Evolutionary conservation across 805 yeast species (phyloP).

Genomic region (Suhomyces vadensis): DNA sequence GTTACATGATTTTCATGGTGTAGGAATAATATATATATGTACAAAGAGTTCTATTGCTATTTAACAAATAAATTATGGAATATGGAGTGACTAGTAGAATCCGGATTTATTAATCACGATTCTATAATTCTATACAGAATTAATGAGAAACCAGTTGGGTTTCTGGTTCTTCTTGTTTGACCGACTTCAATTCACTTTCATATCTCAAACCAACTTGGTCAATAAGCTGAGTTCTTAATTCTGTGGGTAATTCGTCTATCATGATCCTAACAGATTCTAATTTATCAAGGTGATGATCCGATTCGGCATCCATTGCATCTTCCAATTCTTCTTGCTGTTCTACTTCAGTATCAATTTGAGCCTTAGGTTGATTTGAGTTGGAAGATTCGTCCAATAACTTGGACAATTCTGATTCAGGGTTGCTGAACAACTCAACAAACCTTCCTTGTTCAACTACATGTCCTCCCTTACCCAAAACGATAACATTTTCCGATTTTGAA

Average conservation of each 20-base stretch:
- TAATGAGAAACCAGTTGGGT: background rate
- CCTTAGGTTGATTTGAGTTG: constrained; percentile 15
- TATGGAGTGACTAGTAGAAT: too few species aligned
- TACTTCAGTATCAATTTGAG: constrained; percentile 5
- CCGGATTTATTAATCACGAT: too few species aligned
- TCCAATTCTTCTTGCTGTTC: constrained; percentile 23
- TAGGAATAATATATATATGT: background rate
- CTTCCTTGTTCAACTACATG: constrained; percentile 42
- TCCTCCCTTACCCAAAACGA: constrained; percentile 45
- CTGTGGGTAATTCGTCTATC: constrained; percentile 40
- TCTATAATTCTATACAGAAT: too few species aligned
- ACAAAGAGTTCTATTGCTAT: constrained; percentile 1
- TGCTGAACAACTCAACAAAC: constrained; percentile 41
- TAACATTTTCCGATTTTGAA: constrained; percentile 44
- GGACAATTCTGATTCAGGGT: constrained; percentile 43
- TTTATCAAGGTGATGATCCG: constrained; percentile 26
- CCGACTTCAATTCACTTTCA: constrained; percentile 4
- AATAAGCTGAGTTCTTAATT: constrained; percentile 30
- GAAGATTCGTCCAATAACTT: constrained; percentile 41
- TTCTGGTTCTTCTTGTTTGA: background rate
- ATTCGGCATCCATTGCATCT: constrained; percentile 13
- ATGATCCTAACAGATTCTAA: constrained; percentile 28
- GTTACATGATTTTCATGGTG: too few species aligned
- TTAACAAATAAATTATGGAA: background rate
- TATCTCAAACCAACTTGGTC: constrained; percentile 25